Evolutionary conservation across 2,329 filamentous ascomycete genomes (phyloP), one percentile per base, ranked within the genome.

Genomic region (Orbilia blumenaviensis): DNA sequence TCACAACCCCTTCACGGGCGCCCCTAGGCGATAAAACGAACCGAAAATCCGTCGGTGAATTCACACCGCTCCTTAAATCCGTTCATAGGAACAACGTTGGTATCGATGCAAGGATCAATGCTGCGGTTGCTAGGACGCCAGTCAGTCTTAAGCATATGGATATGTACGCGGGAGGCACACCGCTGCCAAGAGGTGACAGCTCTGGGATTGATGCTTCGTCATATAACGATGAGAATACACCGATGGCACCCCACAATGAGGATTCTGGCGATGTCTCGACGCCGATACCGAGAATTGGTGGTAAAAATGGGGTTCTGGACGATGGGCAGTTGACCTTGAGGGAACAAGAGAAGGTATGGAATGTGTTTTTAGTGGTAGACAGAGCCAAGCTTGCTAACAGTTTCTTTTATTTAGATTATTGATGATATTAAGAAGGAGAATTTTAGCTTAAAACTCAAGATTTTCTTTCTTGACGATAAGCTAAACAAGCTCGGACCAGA

Each of bases 341-440:
- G 77, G 95, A 99, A 82, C 95, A 99, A 83, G 95, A 98, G 83
- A 93, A 93, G 79, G 91, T 95, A 81, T 75, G 85, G 82, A 10
- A 25, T 29, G 25, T 38, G 14, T 8, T 8, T 18, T n/a, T 8
- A 27, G 12, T 27, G 3, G 46, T 63, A 46, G 18, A 9, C 78
- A 81, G 71, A 52, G 62, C 5, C 48, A 32, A 1, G 16, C 0
- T 63, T 79, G 16, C 76, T 54, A 38, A 38, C 6, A 18, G 27
- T 9, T 41, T 1, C 10, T 9, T 41, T 1, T 10, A 1, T 50
- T 48, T 77, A 88, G 86, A 88, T 89, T 79, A 94, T 99, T 80
- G 92, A 97, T 84, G 92, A 92, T 81, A 94, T 99, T 80, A 93
- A 97, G 82, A 99, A 99, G 85, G 95, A 98, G 81, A 99, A 99